Evolutionary conservation across 2,329 filamentous ascomycete species (phyloP).

Genomic region (Colletotrichum cordylinicola): DNA sequence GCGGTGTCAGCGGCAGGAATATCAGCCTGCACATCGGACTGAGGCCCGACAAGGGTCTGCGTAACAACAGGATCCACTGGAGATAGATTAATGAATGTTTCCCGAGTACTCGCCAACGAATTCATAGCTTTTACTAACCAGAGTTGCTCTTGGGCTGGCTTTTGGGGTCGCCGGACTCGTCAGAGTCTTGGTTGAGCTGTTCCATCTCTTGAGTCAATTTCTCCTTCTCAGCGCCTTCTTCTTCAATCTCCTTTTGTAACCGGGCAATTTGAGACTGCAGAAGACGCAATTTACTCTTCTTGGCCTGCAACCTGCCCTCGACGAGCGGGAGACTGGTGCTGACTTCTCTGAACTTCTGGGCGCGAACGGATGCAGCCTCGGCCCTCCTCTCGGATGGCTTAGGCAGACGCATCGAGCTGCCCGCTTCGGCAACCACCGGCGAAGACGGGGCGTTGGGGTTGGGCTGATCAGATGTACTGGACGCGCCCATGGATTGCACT

Average conservation of each 20-base stretch:
- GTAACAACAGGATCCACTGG: constrained; percentile 7
- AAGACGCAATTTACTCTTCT: constrained; percentile 51
- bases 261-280: constrained; percentile 52
- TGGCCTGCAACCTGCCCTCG: constrained; percentile 44
- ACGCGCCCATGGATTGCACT: constrained; percentile 23
- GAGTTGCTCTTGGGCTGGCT: constrained; percentile 15
- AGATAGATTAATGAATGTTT: not conserved
- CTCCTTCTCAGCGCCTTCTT: constrained; percentile 39
- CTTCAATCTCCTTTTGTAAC: constrained; percentile 54
- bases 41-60: not conserved
- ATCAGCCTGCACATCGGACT: not conserved
- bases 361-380: constrained; percentile 18
- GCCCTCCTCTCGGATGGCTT: constrained; percentile 25
- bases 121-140: not conserved
- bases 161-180: constrained; percentile 1
- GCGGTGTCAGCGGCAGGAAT: not conserved
- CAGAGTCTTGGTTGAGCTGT: constrained; percentile 10
- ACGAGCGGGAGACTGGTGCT: constrained; percentile 44
- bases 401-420: constrained; percentile 28
- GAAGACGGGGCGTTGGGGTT: constrained; percentile 28
- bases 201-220: constrained; percentile 34
- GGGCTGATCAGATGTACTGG: constrained; percentile 23
- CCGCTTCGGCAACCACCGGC: constrained; percentile 26
- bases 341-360: constrained; percentile 37
- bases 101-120: not conserved